Conservation (phyloP, 179 eudicot species). For the Sideroxylon spinosum region DNA sequence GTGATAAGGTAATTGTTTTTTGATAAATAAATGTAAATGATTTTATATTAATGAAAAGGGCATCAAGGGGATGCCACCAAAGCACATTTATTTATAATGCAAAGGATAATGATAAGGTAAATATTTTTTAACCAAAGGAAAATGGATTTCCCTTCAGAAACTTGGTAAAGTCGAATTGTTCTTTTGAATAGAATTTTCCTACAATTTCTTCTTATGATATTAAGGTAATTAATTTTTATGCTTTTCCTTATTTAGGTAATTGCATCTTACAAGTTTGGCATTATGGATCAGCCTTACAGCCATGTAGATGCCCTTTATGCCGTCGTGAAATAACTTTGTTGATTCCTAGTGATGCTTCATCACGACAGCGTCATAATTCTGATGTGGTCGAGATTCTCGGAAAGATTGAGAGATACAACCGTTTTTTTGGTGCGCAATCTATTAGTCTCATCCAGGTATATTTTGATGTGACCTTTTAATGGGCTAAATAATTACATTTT, state of each 20-base stretch:
- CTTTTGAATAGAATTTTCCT: not conserved
- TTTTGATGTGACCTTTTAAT: constrained; percentile 5
- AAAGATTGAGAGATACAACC: constrained; percentile 70
- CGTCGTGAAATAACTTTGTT: constrained; percentile 74
- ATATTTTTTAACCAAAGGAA: not conserved
- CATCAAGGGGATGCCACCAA: too few species aligned
- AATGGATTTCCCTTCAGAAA: not conserved
- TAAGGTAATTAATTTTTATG: not conserved
- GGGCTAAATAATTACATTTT: not conserved
- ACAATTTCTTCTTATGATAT: not conserved
- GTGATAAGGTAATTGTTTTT: too few species aligned
- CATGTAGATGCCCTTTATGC: constrained; percentile 87
- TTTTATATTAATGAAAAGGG: too few species aligned
- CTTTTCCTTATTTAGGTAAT: constrained; percentile 36
- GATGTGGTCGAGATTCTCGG: constrained; percentile 45
- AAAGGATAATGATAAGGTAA: not conserved
- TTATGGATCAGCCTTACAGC: constrained; percentile 66
- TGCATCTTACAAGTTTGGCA: constrained; percentile 85
- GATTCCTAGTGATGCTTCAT: constrained; percentile 67
- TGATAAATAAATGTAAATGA: too few species aligned
- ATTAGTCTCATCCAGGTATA: constrained; percentile 68
- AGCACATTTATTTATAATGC: too few species aligned
- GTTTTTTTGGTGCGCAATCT: constrained; percentile 54
- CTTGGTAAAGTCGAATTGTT: not conserved
- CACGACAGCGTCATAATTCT: constrained; percentile 37